Base-by-base conservation (phyloP, 1,139 yeast genomes). In the Geotrichum restrictum region DNA sequence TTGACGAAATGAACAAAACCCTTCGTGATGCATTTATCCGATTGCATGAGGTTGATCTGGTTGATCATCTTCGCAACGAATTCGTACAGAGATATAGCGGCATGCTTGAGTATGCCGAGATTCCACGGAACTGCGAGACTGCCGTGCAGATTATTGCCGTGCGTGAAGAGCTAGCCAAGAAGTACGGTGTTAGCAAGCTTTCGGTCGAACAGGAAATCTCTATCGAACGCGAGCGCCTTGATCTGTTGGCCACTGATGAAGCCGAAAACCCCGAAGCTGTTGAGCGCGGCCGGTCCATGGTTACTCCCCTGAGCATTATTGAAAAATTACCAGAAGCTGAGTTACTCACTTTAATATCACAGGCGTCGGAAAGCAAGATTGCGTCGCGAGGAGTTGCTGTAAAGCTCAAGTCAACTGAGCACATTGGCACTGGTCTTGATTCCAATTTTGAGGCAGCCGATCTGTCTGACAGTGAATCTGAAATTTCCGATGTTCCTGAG, bases 1-100 rank as follows among this genome's bases (percentile, higher is more conserved):
- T 93, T 33, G 85, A 83, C 59, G 66, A 62, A 6, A 85, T 93
- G 94, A 88, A 84, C 67, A 64, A 62, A n/a, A 73, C 78, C 47
- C 74, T 93, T 57, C 80, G 99, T 65, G 82, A 85, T 41, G 83
- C 88, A 56, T 93, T 93, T 69, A 85, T 93, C 57, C 73, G 77
- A 47, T 74, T 93, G 56, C 98, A 93, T 68, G 79, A 79, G 55
- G 82, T 79, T 29, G 83, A 89, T 68, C 74, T 91, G 62, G 79
- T 93, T 62, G 78, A 77, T 42, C 79, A 81, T 62, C 75, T 94
- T 53, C 80, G 82, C 56, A 78, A 80, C 32, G 99, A 93, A 69
- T 88, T 93, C 64, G 85, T 82, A 62, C 79, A 79, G 60, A 80
- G 98, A 59, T 93, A 91, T 65, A 78, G 74, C 56, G 87, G 87